phyloP scores from a whole-genome alignment of 345 rosid genomes.

The Acer yangbiense region DNA sequence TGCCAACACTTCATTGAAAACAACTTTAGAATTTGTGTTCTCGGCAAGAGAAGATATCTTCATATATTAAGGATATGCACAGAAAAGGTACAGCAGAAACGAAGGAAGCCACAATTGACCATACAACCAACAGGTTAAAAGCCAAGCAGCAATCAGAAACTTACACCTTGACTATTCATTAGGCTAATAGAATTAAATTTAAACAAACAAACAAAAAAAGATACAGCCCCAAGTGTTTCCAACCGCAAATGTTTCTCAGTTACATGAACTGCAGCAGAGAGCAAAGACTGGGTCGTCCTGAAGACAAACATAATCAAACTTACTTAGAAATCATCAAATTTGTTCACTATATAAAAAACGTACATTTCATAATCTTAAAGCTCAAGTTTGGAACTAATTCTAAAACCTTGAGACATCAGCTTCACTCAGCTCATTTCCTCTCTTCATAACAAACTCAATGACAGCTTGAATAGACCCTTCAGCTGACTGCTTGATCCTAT shows the following conservation, averaged over 20 bases:
- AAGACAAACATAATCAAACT: slow-evolving; percentile 24
- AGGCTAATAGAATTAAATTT: slow-evolving; percentile 12
- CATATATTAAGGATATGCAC: slow-evolving; percentile 45
- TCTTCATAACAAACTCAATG: slow-evolving; percentile 74
- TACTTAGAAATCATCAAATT: neutral
- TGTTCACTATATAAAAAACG: neutral
- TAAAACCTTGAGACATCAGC: slow-evolving; percentile 72
- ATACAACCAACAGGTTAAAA: slow-evolving; percentile 9
- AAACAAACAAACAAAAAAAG: slow-evolving; percentile 26
- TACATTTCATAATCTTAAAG: slow-evolving; percentile 10
- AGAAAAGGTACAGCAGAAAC: slow-evolving; percentile 3
- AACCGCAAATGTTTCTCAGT: slow-evolving; percentile 83
- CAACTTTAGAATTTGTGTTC: slow-evolving; percentile 68
- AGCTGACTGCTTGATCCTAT: slow-evolving; percentile 83
- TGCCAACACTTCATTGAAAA: slow-evolving; percentile 80
- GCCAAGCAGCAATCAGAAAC: slow-evolving; percentile 13
- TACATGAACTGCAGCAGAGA: slow-evolving; percentile 83
- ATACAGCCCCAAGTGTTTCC: slow-evolving; percentile 96
- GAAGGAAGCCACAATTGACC: slow-evolving; percentile 14
- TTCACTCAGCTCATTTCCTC: slow-evolving; percentile 81
- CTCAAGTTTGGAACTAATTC: slow-evolving; percentile 9
- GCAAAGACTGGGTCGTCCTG: slow-evolving; percentile 92
- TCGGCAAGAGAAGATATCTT: slow-evolving; percentile 87
- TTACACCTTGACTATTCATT: neutral
- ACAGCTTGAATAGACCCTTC: slow-evolving; percentile 98